A percentile compares a stretch with the other conserved stretches of the same genome.
Conservation (phyloP, 345 rosid species). For the Gossypium raimondii region DNA sequence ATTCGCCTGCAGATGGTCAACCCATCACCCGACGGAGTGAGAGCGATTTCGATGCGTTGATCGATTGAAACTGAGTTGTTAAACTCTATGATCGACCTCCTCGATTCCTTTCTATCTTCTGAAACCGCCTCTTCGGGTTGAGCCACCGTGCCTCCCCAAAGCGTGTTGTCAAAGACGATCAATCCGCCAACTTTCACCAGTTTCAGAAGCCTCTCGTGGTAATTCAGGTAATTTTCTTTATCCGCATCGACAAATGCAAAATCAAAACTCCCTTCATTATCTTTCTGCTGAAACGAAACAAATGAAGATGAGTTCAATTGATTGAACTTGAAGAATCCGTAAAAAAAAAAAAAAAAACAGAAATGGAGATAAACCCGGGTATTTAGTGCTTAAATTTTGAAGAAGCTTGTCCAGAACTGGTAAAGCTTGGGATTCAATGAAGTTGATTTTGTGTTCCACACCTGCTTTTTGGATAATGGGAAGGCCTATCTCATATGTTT, state of each 20-base stretch:
- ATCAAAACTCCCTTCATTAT: conserved; percentile 43
- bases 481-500: conserved; percentile 43
- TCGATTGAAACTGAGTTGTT: background rate
- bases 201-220: conserved; percentile 41
- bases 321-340: background rate
- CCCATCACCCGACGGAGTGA: conserved; percentile 1
- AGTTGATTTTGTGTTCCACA: conserved; percentile 53
- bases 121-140: conserved; percentile 24
- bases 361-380: background rate
- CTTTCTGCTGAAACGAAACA: background rate
- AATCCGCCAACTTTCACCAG: conserved; percentile 42
- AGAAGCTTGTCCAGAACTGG: conserved; percentile 37
- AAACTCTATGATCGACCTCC: background rate
- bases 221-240: conserved; percentile 37
- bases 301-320: background rate
- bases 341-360: background rate
- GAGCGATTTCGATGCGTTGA: background rate
- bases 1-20: conserved; percentile 12
- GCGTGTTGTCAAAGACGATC: conserved; percentile 40
- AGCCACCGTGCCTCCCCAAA: conserved; percentile 42
- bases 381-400: conserved; percentile 22
- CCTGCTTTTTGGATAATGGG: conserved; percentile 56
- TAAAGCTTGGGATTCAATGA: conserved; percentile 46
- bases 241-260: conserved; percentile 55
- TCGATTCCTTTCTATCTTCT: background rate